phyloP scores from a whole-genome alignment of 768 basidiomycete genomes.

The Pisolithus sp. region DNA sequence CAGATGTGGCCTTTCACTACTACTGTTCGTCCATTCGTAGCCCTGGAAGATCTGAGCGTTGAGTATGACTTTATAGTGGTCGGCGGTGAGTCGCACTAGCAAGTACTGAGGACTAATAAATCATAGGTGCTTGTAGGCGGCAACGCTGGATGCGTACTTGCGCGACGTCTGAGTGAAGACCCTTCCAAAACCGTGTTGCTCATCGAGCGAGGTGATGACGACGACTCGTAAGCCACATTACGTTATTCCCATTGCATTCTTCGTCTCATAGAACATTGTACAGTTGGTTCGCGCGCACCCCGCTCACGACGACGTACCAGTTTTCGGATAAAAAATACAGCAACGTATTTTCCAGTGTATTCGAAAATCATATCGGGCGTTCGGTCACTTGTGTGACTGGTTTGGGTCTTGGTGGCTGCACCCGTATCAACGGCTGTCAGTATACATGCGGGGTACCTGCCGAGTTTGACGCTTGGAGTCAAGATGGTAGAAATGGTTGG shows the following conservation, averaged over 20 bases:
- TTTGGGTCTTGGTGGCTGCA: conserved; percentile 39
- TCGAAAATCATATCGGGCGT: not conserved
- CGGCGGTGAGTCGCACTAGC: not conserved
- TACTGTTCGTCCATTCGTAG: not conserved
- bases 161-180: conserved; percentile 32
- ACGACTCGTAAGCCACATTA: conserved; percentile 16
- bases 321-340: conserved; percentile 1
- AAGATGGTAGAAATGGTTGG: conserved; percentile 28
- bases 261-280: not conserved
- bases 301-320: conserved; percentile 22
- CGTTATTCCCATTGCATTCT: conserved; percentile 11
- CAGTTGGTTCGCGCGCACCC: not conserved
- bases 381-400: conserved; percentile 11
- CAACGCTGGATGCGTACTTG: conserved; percentile 35
- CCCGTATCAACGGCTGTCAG: conserved; percentile 39
- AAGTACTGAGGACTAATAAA: not conserved
- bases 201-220: conserved; percentile 28
- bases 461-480: conserved; percentile 28
- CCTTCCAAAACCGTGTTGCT: conserved; percentile 24
- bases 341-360: not conserved
- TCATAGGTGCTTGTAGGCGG: conserved; percentile 24
- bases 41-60: not conserved
- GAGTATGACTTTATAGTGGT: conserved; percentile 4
- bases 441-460: conserved; percentile 25
- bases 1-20: conserved; percentile 2